These are phyloP conservation scores for Scheffersomyces insectosa DNA, from an alignment of 1,139 yeast genomes.

Conservation along the genomic window DNA sequence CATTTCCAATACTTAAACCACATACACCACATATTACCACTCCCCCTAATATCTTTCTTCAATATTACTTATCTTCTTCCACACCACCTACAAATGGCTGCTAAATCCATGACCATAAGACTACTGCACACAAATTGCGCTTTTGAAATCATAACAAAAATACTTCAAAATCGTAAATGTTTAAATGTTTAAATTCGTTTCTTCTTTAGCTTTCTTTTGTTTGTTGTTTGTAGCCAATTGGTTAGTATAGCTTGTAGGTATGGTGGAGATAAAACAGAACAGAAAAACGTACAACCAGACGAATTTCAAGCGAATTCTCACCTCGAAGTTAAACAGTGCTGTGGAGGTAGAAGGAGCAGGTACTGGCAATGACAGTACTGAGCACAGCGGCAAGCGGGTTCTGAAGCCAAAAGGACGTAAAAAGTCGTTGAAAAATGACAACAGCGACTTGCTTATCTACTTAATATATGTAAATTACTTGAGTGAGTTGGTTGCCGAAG, in stretches of 20 bases:
- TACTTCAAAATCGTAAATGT: too few species aligned
- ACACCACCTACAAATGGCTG: too few species aligned
- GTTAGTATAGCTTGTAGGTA: not conserved
- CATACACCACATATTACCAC: too few species aligned
- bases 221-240: too few species aligned
- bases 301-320: constrained; percentile 20
- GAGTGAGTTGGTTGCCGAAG: constrained; percentile 36
- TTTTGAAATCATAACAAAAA: too few species aligned
- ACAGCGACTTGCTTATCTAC: constrained; percentile 46
- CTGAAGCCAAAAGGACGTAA: constrained; percentile 1
- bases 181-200: too few species aligned
- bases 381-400: constrained; percentile 5
- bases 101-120: too few species aligned
- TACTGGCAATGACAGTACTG: not conserved
- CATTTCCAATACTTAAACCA: too few species aligned
- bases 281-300: constrained; percentile 21
- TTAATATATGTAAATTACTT: constrained; percentile 50
- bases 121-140: too few species aligned
- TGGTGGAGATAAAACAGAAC: constrained; percentile 4
- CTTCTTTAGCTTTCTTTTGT: too few species aligned
- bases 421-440: constrained; percentile 31
- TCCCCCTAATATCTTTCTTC: too few species aligned
- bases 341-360: not conserved
- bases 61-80: too few species aligned
- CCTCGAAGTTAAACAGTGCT: constrained; percentile 11